phyloP scores from a whole-genome alignment of 805 yeast genomes.

The Metschnikowia orientalis region DNA sequence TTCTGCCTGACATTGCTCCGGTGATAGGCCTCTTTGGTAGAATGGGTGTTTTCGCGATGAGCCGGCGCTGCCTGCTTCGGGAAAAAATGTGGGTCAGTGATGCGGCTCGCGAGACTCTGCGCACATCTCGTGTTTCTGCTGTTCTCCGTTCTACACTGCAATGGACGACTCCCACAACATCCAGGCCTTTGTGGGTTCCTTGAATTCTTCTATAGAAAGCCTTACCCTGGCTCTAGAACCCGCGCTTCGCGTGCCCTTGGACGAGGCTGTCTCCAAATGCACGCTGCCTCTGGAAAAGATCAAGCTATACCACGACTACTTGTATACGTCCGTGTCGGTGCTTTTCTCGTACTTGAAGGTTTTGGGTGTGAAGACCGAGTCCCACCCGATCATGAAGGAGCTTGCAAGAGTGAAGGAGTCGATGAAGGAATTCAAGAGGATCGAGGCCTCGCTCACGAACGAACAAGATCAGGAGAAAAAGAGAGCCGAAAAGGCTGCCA shows the following conservation, averaged over 20 bases:
- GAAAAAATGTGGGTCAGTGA: background rate
- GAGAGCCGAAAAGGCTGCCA: slow-evolving; percentile 36
- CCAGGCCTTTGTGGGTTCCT: slow-evolving; percentile 33
- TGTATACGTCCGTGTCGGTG: slow-evolving; percentile 54
- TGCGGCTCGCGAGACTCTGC: background rate
- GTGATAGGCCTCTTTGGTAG: background rate
- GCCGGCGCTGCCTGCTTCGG: too few relatives aligned
- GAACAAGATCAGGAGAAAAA: slow-evolving; percentile 20
- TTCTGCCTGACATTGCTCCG: slow-evolving; percentile 25
- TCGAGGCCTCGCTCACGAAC: slow-evolving; percentile 22
- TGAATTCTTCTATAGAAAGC: slow-evolving; percentile 34
- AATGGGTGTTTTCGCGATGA: slow-evolving; percentile 17
- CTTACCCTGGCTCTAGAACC: slow-evolving; percentile 34
- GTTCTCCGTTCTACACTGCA: too few relatives aligned
- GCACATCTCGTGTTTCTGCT: background rate
- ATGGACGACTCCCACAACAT: slow-evolving; percentile 49
- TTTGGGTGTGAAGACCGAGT: slow-evolving; percentile 51
- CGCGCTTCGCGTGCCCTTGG: slow-evolving; percentile 35
- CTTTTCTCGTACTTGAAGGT: slow-evolving; percentile 57
- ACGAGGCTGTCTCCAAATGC: slow-evolving; percentile 29
- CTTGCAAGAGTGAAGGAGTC: slow-evolving; percentile 62
- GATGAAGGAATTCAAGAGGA: slow-evolving; percentile 52
- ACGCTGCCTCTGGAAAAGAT: slow-evolving; percentile 23
- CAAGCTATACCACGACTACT: slow-evolving; percentile 33
- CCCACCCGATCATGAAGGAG: slow-evolving; percentile 65